Evolutionary conservation across 306 rosid genomes (phyloP), one percentile per base, ranked within the genome.

Genomic region (Glycine tomentella): DNA sequence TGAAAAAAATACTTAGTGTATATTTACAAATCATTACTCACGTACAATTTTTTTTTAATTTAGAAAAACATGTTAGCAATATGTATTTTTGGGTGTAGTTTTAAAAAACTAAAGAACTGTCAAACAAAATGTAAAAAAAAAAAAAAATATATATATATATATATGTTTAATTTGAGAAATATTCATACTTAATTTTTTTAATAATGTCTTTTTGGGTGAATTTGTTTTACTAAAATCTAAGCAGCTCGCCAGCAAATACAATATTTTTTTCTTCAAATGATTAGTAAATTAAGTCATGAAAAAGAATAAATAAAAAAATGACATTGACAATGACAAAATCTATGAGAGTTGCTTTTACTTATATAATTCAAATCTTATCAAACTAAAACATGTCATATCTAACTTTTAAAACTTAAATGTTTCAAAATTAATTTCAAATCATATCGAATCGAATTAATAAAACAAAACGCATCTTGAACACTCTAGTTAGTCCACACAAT

Each of bases 301-400:
- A 61, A 33, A 4, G 31, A 25, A 25, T 25, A 25, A 25, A 25
- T 25, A 25, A 25, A 4, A 17, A 67, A 48, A 67, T 66, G 69
- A 64, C 55, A 59, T 4, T 72, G 74, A 31, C 65, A 49, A 61
- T 62, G 69, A 44, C 66, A 50, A 61, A 69, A 56, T 69, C 49
- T 78, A 65, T 3, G 4, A 9, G 13, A 44, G 66, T 53, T 48
- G 17, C 49, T 20, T 76, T 74, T 56, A 34, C 15, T 61, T 10
- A 8, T 20, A 6, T 20, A 9, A 3, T 20, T 58, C 65, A 58
- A 58, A 58, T 58, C 38, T 58, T 17, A 9, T 20, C 20, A 20
- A 20, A 20, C 8, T 12, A 31, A 10, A 62, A 4, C 44, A 33
- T 11, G 9, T 31, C 34, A 61, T 9, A 6, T 31, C 16, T 62